Evolutionary conservation across 306 rosid species (phyloP).

Genomic region (Vicia faba): DNA sequence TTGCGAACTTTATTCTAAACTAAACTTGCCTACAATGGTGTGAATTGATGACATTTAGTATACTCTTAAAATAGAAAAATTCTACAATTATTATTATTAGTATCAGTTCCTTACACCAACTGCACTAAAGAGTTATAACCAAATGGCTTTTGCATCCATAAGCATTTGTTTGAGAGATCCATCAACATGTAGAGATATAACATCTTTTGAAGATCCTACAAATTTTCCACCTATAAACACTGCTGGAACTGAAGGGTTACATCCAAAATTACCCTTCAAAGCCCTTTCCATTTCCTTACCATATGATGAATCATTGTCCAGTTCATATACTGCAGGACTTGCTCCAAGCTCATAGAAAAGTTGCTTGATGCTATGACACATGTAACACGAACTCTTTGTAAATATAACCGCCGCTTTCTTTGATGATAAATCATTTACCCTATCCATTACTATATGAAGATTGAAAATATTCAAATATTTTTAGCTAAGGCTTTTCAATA

Average conservation of each 20-base stretch:
- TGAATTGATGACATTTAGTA: slow-evolving; percentile 19
- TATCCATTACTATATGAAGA: slow-evolving; percentile 56
- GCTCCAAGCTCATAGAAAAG: slow-evolving; percentile 95
- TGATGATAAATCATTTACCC: slow-evolving; percentile 79
- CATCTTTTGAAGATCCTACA: slow-evolving; percentile 87
- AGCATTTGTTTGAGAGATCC: slow-evolving; percentile 93
- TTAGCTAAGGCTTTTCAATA: slow-evolving; percentile 28
- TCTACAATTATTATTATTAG: too few species aligned
- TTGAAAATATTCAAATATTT: slow-evolving; percentile 3
- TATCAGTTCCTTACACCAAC: too few species aligned
- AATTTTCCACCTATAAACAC: slow-evolving; percentile 89
- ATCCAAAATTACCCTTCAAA: slow-evolving; percentile 63
- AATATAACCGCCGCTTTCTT: slow-evolving; percentile 96
- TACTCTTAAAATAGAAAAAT: slow-evolving; percentile 18
- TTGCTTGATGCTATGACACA: slow-evolving; percentile 89
- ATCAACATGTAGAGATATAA: slow-evolving; percentile 90
- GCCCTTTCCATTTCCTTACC: slow-evolving; percentile 95
- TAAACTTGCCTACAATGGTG: slow-evolving; percentile 7
- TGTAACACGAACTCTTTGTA: slow-evolving; percentile 92
- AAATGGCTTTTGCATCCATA: slow-evolving; percentile 89
- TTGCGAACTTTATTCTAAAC: slow-evolving; percentile 8
- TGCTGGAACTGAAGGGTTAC: slow-evolving; percentile 92
- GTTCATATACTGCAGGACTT: slow-evolving; percentile 90
- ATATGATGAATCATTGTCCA: slow-evolving; percentile 64
- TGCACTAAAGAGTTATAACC: slow-evolving; percentile 59